A percentile compares a stretch with the other conserved stretches of the same genome.
Conservation (phyloP, 306 rosid genomes). For the Dicorynia guianensis region DNA sequence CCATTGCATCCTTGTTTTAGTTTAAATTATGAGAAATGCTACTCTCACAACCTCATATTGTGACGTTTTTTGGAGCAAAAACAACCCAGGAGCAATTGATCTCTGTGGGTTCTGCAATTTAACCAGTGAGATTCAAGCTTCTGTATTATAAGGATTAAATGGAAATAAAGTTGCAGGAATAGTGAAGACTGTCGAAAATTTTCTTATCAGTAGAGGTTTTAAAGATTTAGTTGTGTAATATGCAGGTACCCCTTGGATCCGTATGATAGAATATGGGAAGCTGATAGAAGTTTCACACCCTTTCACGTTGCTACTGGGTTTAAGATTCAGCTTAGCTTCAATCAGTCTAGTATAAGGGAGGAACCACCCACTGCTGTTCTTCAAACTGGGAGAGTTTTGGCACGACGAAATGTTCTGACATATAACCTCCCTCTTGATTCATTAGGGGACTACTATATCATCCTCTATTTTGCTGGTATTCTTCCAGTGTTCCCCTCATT, state of each 20-base stretch:
- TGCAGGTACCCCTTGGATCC: conserved; percentile 83
- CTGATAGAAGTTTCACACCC: conserved; percentile 71
- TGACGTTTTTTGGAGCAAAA: too few species aligned
- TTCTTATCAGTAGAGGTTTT: too few species aligned
- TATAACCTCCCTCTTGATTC: conserved; percentile 67
- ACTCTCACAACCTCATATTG: too few species aligned
- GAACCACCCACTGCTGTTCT: conserved; percentile 66
- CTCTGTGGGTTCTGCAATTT: too few species aligned
- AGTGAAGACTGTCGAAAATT: too few species aligned
- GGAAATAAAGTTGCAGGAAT: too few species aligned
- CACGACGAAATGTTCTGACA: conserved; percentile 59
- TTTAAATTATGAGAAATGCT: too few species aligned
- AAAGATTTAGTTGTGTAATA: conserved; percentile 19
- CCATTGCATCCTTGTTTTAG: background rate
- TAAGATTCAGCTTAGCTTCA: conserved; percentile 57
- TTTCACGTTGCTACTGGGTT: conserved; percentile 70
- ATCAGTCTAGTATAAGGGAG: conserved; percentile 55
- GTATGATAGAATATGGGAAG: conserved; percentile 85
- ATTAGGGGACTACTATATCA: conserved; percentile 75
- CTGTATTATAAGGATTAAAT: too few species aligned
- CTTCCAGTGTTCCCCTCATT: conserved; percentile 82
- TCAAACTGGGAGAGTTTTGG: conserved; percentile 79
- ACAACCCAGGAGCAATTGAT: too few species aligned
- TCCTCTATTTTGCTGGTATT: conserved; percentile 88
- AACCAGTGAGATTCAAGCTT: too few species aligned